phyloP scores from a whole-genome alignment of 371 early-diverging fungal genomes.

The Hamiltosporidium magnivora region DNA sequence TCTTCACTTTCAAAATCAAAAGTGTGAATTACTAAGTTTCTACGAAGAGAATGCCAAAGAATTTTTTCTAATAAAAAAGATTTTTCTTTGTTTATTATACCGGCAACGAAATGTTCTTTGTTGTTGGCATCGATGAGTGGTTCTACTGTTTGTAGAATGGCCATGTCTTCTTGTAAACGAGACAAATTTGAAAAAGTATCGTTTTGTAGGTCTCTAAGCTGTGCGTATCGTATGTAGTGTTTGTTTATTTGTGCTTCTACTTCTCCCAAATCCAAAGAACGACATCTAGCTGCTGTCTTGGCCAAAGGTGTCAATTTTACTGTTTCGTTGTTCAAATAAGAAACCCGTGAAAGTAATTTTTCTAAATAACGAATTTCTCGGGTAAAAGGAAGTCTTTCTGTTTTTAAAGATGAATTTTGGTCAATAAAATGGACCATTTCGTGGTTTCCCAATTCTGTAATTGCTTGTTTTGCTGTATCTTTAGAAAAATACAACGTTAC shows the following conservation, averaged over 20 bases:
- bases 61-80: constrained; percentile 41
- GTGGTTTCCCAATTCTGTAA: constrained; percentile 44
- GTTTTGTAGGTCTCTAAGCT: constrained; percentile 42
- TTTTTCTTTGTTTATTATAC: constrained; percentile 46
- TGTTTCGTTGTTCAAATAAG: constrained; percentile 29
- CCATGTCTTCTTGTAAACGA: constrained; percentile 34
- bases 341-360: constrained; percentile 31
- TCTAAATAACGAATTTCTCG: constrained; percentile 37
- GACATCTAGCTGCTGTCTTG: constrained; percentile 11
- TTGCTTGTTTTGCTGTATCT: constrained; percentile 33
- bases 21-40: constrained; percentile 44
- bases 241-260: constrained; percentile 44
- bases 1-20: neutral
- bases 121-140: constrained; percentile 13
- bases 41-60: constrained; percentile 39
- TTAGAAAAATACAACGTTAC: constrained; percentile 47
- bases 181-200: constrained; percentile 18
- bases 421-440: constrained; percentile 44
- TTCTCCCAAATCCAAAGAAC: constrained; percentile 6
- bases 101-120: constrained; percentile 46
- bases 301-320: constrained; percentile 11
- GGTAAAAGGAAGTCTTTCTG: constrained; percentile 22
- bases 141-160: constrained; percentile 46
- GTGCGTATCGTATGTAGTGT: constrained; percentile 36
- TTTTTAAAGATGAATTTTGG: constrained; percentile 11